Evolutionary conservation across 495 filamentous ascomycete genomes (phyloP), one percentile per base, ranked within the genome.

Genomic region (Jackrogersella multiformis): DNA sequence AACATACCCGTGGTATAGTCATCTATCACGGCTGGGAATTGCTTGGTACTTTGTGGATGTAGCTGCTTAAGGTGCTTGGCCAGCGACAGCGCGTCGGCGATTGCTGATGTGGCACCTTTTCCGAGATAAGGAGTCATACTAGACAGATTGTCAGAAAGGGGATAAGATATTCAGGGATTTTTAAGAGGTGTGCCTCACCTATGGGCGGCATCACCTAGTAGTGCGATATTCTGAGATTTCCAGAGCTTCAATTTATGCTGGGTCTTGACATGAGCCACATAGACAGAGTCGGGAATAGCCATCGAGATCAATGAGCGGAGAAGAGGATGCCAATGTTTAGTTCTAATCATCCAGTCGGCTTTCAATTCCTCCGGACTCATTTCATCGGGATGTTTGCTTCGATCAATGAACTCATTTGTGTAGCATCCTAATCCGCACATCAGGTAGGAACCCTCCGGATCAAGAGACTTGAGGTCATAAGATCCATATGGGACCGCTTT

Each of bases 391-490:
- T 46, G 42, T n/a, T 46, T 46, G 42, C 21, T 46, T 21, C n/a
- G 42, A 13, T 46, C 42, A 5, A 46, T 46, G 42, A 46, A 46
- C 12, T 46, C 42, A n/a, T 46, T 46, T n/a, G 42, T 46, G 42
- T 46, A 46, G 42, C 42, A 46, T 12, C 42, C 42, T 12, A 46
- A n/a, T 6, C 42, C 42, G 10, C 42, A 46, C 42, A 46, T 46
- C 21, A 46, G 5, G 18, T 46, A 46, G 24, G 42, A 46, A 4
- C 42, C 42, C 21, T 46, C 42, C 12, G 42, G 42, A 15, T 46
- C 42, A n/a, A 46, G 42, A 6, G 42, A 24, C 4, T 46, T 12
- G 10, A 46, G 42, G 13, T 46, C 42, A n/a, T 46, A 46, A 26
- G 42, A 21, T 26, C 42, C 42, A 26, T 46, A 46, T 15, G 42